A percentile compares a stretch with the other conserved stretches of the same genome.
Evolutionary conservation across 805 yeast genomes (phyloP).

Genomic region (Schizosaccharomyces octosporus): DNA sequence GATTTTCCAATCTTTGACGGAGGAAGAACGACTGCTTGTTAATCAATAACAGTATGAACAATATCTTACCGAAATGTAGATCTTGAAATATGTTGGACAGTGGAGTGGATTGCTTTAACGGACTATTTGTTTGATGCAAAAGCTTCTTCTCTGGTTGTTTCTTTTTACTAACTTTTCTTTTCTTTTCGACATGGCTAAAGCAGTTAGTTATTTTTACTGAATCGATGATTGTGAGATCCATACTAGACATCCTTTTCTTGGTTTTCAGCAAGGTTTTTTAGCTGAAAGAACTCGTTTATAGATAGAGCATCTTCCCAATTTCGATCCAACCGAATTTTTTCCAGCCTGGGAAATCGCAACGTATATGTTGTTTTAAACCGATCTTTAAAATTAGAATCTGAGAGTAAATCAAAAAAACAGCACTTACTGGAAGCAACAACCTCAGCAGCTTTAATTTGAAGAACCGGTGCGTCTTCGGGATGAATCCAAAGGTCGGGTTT

Average conservation of each 20-base stretch:
- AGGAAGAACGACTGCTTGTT: background rate
- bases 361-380: constrained; percentile 45
- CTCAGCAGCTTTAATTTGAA: constrained; percentile 66
- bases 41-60: constrained; percentile 1
- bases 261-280: constrained; percentile 8
- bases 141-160: background rate
- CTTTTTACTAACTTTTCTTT: background rate
- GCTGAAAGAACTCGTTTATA: constrained; percentile 5
- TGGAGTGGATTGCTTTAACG: background rate
- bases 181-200: background rate
- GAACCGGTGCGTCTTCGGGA: constrained; percentile 51
- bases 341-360: constrained; percentile 51
- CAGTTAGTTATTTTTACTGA: too few relatives aligned
- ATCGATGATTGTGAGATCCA: too few relatives aligned
- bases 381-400: constrained; percentile 11
- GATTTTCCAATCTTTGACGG: background rate
- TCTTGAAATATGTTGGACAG: background rate
- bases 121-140: background rate
- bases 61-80: background rate
- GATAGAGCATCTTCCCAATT: constrained; percentile 15
- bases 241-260: constrained; percentile 11
- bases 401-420: background rate
- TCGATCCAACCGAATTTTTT: constrained; percentile 45
- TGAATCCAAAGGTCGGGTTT: constrained; percentile 55
- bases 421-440: constrained; percentile 18